Percentiles rank a stretch among this genome's conserved stretches.
These are phyloP conservation scores for Fusarium heterosporum DNA, from an alignment of 2,329 filamentous ascomycete genomes.

Conservation along the genomic window DNA sequence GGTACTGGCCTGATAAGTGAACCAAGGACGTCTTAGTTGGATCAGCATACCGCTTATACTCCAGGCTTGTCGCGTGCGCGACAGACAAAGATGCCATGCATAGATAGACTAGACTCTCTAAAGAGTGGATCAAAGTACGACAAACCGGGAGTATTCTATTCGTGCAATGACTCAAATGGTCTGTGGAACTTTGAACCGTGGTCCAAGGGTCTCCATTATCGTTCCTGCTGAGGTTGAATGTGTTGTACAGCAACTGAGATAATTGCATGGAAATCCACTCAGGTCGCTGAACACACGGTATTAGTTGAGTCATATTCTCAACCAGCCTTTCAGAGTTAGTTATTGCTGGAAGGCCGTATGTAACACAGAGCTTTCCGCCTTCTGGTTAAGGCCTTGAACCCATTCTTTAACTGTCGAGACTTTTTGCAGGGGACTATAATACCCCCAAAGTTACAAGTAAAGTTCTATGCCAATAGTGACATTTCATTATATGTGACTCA, in stretches of 20 bases:
- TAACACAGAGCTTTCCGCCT: not conserved
- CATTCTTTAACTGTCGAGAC: too few relatives aligned
- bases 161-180: slow-evolving; percentile 18
- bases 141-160: slow-evolving; percentile 38
- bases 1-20: too few relatives aligned
- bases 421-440: too few relatives aligned
- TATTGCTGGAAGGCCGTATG: not conserved
- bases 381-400: not conserved
- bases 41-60: too few relatives aligned
- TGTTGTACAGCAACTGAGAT: not conserved
- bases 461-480: not conserved
- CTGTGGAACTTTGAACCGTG: slow-evolving; percentile 3
- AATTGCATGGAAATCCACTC: not conserved
- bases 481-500: not conserved
- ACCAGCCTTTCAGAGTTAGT: not conserved
- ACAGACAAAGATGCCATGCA: slow-evolving; percentile 12
- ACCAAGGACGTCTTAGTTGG: too few relatives aligned
- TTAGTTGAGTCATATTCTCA: slow-evolving; percentile 3
- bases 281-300: not conserved
- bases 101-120: not conserved
- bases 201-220: not conserved
- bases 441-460: not conserved
- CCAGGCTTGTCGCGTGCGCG: slow-evolving; percentile 31
- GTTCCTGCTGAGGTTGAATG: slow-evolving; percentile 17
- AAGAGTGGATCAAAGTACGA: slow-evolving; percentile 28